Percentiles rank a stretch among this genome's conserved stretches.
These are phyloP conservation scores for Coemansia sp. DNA, from an alignment of 192 early-diverging fungal genomes.

Conservation along the genomic window DNA sequence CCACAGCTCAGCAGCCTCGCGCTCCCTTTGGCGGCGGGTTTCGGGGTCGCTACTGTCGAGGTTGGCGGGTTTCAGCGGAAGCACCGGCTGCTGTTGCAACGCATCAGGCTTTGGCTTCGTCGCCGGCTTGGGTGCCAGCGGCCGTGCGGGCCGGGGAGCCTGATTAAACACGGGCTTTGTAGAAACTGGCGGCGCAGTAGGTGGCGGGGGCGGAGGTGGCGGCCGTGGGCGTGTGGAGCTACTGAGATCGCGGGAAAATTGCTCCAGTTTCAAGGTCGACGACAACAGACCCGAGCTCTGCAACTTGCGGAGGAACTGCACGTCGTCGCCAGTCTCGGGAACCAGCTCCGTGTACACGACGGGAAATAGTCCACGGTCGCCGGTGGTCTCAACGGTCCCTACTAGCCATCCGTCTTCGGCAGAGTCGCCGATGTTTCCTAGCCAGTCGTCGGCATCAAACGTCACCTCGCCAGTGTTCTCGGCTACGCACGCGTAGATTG, in stretches of 20 bases:
- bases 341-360: slow-evolving; percentile 40
- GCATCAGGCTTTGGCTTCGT: background rate
- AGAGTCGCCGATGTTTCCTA: slow-evolving; percentile 17
- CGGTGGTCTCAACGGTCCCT: slow-evolving; percentile 31
- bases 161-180: slow-evolving; percentile 6
- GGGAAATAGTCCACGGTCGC: slow-evolving; percentile 38
- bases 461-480: slow-evolving; percentile 47
- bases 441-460: slow-evolving; percentile 25
- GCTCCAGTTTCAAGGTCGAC: slow-evolving; percentile 22
- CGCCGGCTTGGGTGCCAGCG: slow-evolving; percentile 8
- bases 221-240: background rate
- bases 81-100: background rate
- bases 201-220: background rate
- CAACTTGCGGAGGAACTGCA: slow-evolving; percentile 19
- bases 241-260: slow-evolving; percentile 15
- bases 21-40: slow-evolving; percentile 13
- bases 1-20: slow-evolving; percentile 26
- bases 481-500: slow-evolving; percentile 46
- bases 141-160: background rate
- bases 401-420: slow-evolving; percentile 41
- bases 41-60: slow-evolving; percentile 7
- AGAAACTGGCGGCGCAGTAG: background rate
- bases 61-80: background rate
- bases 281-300: slow-evolving; percentile 29
- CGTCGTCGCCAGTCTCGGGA: slow-evolving; percentile 38